These are phyloP conservation scores for Penicillium paradoxum DNA, from an alignment of 495 filamentous ascomycete genomes.

Conservation along the genomic window DNA sequence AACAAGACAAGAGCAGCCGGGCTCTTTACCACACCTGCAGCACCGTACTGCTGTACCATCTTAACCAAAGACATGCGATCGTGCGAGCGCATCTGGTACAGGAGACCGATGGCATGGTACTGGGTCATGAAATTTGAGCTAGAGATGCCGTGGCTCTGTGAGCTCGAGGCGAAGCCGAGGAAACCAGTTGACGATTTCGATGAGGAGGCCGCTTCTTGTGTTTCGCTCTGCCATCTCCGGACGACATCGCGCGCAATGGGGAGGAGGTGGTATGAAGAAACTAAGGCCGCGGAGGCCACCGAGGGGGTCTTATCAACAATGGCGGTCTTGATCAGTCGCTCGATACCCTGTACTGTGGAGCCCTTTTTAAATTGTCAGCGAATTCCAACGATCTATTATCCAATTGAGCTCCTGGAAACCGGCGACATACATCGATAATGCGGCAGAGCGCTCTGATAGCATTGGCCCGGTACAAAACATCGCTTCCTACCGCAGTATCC, in stretches of 20 bases:
- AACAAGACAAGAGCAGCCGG: slow-evolving; percentile 88
- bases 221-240: slow-evolving; percentile 97
- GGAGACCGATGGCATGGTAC: slow-evolving; percentile 95
- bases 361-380: slow-evolving; percentile 48
- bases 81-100: slow-evolving; percentile 97
- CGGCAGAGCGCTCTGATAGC: slow-evolving; percentile 93
- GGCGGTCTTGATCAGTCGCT: slow-evolving; percentile 97
- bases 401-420: neutral
- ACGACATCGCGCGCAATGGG: slow-evolving; percentile 94
- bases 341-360: slow-evolving; percentile 96
- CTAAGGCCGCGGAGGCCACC: slow-evolving; percentile 92
- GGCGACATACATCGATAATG: slow-evolving; percentile 83
- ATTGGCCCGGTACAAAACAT: slow-evolving; percentile 93
- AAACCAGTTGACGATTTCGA: slow-evolving; percentile 84
- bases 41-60: slow-evolving; percentile 98
- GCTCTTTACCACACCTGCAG: slow-evolving; percentile 87
- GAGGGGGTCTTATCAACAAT: slow-evolving; percentile 99
- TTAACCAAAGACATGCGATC: slow-evolving; percentile 99
- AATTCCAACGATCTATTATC: neutral
- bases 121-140: slow-evolving; percentile 91
- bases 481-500: slow-evolving; percentile 92
- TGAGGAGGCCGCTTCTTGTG: slow-evolving; percentile 90
- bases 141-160: slow-evolving; percentile 56
- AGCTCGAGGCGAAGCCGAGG: slow-evolving; percentile 77
- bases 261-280: slow-evolving; percentile 97